These are phyloP conservation scores for Coprinopsis sp. DNA, from an alignment of 768 basidiomycete species.

Conservation along the genomic window DNA sequence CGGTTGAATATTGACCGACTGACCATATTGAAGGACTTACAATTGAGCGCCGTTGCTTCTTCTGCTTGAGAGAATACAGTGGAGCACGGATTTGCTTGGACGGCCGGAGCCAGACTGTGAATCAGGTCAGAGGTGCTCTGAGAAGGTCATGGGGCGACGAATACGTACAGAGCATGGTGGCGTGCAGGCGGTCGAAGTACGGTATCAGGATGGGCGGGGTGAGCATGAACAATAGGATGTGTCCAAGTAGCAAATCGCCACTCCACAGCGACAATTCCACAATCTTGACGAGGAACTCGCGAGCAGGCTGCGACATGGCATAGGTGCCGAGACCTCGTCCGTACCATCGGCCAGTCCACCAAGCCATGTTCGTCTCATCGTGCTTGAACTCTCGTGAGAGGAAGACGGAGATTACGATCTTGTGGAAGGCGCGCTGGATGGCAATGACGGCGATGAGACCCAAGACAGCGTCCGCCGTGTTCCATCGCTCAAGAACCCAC, in stretches of 20 bases:
- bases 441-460: slow-evolving; percentile 89
- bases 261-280: slow-evolving; percentile 95
- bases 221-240: slow-evolving; percentile 85
- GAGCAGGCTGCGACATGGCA: slow-evolving; percentile 95
- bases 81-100: slow-evolving; percentile 93
- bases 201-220: slow-evolving; percentile 86
- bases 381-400: slow-evolving; percentile 98
- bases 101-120: slow-evolving; percentile 86
- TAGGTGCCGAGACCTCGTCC: slow-evolving; percentile 87
- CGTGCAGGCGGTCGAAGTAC: slow-evolving; percentile 88
- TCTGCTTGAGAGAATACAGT: slow-evolving; percentile 85
- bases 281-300: slow-evolving; percentile 97
- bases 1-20: slow-evolving; percentile 11
- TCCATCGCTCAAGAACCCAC: slow-evolving; percentile 96
- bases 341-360: slow-evolving; percentile 99
- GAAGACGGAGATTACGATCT: slow-evolving; percentile 90
- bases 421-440: slow-evolving; percentile 90
- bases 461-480: slow-evolving; percentile 87
- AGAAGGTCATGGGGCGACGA: slow-evolving; percentile 4
- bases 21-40: slow-evolving; percentile 39
- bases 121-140: slow-evolving; percentile 12
- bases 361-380: slow-evolving; percentile 96
- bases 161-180: slow-evolving; percentile 83
- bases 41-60: slow-evolving; percentile 85
- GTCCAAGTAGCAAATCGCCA: slow-evolving; percentile 86